phyloP scores from a whole-genome alignment of 2,329 filamentous ascomycete genomes.

The Lecanicillium sp. region DNA sequence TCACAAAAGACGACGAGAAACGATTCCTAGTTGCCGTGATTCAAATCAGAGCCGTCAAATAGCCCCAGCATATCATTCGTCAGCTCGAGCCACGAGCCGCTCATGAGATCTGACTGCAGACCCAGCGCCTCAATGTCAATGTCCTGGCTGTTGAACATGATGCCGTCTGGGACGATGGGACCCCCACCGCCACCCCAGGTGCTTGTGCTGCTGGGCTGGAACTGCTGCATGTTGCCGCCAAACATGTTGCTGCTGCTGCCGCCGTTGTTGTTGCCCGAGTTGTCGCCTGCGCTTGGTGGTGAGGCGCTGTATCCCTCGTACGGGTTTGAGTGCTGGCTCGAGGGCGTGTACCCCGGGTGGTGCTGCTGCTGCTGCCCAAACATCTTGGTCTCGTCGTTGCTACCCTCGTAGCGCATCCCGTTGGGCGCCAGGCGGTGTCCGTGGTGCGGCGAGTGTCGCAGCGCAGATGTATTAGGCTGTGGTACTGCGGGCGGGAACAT shows the following conservation, averaged over 20 bases:
- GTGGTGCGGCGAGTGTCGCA: conserved; percentile 39
- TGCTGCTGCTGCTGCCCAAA: conserved; percentile 20
- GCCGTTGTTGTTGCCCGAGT: conserved; percentile 11
- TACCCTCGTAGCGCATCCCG: conserved; percentile 19
- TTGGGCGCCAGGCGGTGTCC: conserved; percentile 19
- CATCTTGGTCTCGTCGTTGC: conserved; percentile 29
- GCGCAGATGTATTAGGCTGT: conserved; percentile 42
- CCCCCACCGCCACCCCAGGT: conserved; percentile 26
- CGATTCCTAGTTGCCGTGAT: conserved; percentile 16
- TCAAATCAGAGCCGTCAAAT: conserved; percentile 36
- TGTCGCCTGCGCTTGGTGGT: conserved; percentile 35
- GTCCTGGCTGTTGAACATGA: conserved; percentile 72
- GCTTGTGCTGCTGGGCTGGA: conserved; percentile 15
- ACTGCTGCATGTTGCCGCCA: conserved; percentile 12
- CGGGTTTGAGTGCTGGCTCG: conserved; percentile 35
- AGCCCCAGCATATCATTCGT: conserved; percentile 59
- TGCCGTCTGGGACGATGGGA: conserved; percentile 41
- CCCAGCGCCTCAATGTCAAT: conserved; percentile 67
- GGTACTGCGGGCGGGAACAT: conserved; percentile 46
- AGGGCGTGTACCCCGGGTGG: conserved; percentile 31
- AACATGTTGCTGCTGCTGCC: conserved; percentile 15
- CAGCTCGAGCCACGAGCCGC: conserved; percentile 60
- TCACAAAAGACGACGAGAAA: neutral
- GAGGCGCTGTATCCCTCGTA: conserved; percentile 40
- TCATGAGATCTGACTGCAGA: conserved; percentile 58